Conservation (phyloP, 1,284 basidiomycete genomes). For the Pseudozyma tsukubaensis region DNA sequence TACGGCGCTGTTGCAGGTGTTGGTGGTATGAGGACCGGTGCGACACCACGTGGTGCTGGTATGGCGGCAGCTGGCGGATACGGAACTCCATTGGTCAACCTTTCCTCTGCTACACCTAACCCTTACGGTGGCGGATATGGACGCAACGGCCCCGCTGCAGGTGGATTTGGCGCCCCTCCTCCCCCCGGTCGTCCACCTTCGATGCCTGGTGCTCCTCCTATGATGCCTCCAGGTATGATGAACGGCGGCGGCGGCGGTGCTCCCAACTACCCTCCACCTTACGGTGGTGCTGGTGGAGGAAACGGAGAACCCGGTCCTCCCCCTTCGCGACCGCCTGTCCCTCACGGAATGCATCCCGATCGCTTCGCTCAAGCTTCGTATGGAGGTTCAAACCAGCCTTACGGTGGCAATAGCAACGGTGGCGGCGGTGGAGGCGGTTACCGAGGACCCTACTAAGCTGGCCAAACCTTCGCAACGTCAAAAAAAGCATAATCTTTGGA, state of each 20-base stretch:
- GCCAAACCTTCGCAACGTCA: neutral
- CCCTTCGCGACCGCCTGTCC: conserved; percentile 41
- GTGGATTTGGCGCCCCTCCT: conserved; percentile 33
- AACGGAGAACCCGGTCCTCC: conserved; percentile 35
- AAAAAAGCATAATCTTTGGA: no score
- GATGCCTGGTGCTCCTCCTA: conserved; percentile 44
- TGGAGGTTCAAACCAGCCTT: conserved; percentile 28
- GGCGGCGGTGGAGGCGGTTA: conserved; percentile 3
- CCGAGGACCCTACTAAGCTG: neutral
- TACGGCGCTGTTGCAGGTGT: no score
- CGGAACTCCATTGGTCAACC: conserved; percentile 30
- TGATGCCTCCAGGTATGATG: conserved; percentile 39
- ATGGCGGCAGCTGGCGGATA: conserved; percentile 19
- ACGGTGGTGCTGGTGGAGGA: conserved; percentile 10
- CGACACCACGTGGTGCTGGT: conserved; percentile 33
- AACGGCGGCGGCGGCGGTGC: conserved; percentile 30
- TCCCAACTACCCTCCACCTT: conserved; percentile 34
- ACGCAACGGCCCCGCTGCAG: conserved; percentile 12
- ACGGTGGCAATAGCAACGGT: conserved; percentile 2
- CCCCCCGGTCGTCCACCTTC: conserved; percentile 35
- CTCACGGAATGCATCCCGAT: conserved; percentile 58
- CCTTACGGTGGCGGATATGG: conserved; percentile 34
- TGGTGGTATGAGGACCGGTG: conserved; percentile 22
- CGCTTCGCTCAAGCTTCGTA: conserved; percentile 46
- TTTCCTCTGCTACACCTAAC: conserved; percentile 42